Percentiles rank a stretch among this genome's conserved stretches.
Evolutionary conservation across 306 rosid genomes (phyloP).

Genomic region (Gastrolobium bilobum): DNA sequence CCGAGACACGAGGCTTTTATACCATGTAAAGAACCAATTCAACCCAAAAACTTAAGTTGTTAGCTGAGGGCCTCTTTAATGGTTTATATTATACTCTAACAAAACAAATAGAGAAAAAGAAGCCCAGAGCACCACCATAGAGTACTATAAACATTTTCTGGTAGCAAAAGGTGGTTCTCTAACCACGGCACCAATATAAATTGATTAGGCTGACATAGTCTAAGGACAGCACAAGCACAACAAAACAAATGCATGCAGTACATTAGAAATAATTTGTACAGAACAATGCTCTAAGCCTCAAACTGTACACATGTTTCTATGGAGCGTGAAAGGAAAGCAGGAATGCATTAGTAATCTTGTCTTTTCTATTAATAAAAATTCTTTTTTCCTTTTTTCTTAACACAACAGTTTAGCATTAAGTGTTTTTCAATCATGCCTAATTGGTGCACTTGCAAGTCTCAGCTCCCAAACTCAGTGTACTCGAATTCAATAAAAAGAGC

Average conservation of each 20-base stretch:
- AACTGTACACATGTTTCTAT: conserved; percentile 19
- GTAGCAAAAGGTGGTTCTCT: conserved; percentile 44
- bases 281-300: conserved; percentile 16
- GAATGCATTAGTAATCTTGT: neutral
- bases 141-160: conserved; percentile 33
- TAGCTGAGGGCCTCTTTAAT: no score
- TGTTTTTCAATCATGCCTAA: conserved; percentile 27
- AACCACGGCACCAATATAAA: conserved; percentile 31
- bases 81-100: no score
- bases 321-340: conserved; percentile 8
- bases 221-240: conserved; percentile 31
- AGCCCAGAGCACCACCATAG: conserved; percentile 19
- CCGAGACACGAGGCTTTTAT: no score
- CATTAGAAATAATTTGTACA: conserved; percentile 20
- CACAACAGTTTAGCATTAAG: conserved; percentile 2
- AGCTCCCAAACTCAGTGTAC: conserved; percentile 31
- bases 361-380: conserved; percentile 24
- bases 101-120: conserved; percentile 33
- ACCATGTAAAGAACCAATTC: no score
- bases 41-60: no score
- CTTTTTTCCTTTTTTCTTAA: conserved; percentile 19
- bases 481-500: conserved; percentile 31
- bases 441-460: conserved; percentile 21
- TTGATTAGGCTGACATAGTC: conserved; percentile 16
- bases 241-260: conserved; percentile 27